phyloP scores from a whole-genome alignment of 805 yeast genomes.

The Hagleromyces aurorensis region DNA sequence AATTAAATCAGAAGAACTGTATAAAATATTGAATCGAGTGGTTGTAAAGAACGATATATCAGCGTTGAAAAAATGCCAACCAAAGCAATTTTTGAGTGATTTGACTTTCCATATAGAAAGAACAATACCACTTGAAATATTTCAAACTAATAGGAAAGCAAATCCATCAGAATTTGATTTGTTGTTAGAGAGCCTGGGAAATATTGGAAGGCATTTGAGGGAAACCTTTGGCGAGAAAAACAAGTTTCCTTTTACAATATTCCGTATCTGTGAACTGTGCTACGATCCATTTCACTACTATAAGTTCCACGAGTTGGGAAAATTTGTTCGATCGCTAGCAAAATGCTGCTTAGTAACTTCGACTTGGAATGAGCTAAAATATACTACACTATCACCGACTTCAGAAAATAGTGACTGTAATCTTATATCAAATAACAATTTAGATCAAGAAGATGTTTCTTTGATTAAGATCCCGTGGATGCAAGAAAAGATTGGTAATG shows the following conservation, averaged over 20 bases:
- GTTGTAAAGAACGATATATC: conserved; percentile 12
- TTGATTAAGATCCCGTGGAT: conserved; percentile 26
- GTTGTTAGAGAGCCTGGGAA: conserved; percentile 6
- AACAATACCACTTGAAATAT: conserved; percentile 22
- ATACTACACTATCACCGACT: conserved; percentile 1
- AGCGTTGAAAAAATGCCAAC: conserved; percentile 7
- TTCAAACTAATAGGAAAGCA: conserved; percentile 4
- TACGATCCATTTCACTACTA: conserved; percentile 37
- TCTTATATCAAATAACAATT: conserved; percentile 1
- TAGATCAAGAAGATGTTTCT: conserved; percentile 23
- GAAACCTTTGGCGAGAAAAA: conserved; percentile 12
- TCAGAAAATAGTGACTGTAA: conserved; percentile 3
- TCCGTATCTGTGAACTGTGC: conserved; percentile 41
- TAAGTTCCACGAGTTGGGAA: conserved; percentile 30
- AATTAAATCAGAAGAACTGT: conserved; percentile 15
- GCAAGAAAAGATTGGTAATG: conserved; percentile 12
- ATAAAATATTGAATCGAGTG: conserved; percentile 11
- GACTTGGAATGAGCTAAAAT: conserved; percentile 7
- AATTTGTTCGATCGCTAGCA: conserved; percentile 39
- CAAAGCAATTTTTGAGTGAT: conserved; percentile 15
- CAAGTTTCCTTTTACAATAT: conserved; percentile 41
- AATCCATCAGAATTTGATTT: conserved; percentile 1
- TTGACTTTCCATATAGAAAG: conserved; percentile 18
- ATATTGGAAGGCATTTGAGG: conserved; percentile 11
- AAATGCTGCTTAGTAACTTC: conserved; percentile 24